phyloP scores from a whole-genome alignment of 2,329 filamentous ascomycete species.

The Diplodia intermedia region DNA sequence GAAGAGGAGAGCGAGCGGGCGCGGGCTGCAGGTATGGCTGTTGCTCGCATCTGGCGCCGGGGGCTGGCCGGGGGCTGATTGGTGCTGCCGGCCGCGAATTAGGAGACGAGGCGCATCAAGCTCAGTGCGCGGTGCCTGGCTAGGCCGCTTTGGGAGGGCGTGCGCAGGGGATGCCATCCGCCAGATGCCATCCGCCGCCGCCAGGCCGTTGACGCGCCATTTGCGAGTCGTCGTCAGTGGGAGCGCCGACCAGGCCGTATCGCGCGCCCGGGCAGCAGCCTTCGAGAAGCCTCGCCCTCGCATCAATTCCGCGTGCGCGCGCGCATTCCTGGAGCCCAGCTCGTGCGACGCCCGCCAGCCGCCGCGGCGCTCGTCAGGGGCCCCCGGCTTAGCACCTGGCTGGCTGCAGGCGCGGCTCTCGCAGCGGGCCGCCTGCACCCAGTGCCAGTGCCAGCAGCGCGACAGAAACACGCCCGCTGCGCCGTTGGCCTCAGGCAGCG shows the following conservation, averaged over 20 bases:
- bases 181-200: slow-evolving; percentile 4
- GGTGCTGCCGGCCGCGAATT: slow-evolving; percentile 15
- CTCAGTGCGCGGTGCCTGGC: slow-evolving; percentile 27
- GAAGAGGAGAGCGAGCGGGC: slow-evolving; percentile 27
- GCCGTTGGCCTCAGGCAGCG: slow-evolving; percentile 3
- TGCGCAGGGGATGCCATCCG: slow-evolving; percentile 15
- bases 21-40: slow-evolving; percentile 26
- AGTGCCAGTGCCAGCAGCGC: neutral
- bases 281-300: slow-evolving; percentile 28
- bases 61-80: slow-evolving; percentile 19
- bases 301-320: neutral
- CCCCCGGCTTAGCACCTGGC: neutral
- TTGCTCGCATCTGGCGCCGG: slow-evolving; percentile 26
- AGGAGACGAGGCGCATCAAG: slow-evolving; percentile 27
- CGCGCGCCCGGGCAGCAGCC: slow-evolving; percentile 5
- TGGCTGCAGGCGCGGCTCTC: neutral
- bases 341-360: neutral
- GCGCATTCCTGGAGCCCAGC: slow-evolving; percentile 3
- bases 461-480: too few species aligned
- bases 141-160: slow-evolving; percentile 11
- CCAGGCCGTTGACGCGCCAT: slow-evolving; percentile 23
- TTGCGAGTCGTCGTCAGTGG: slow-evolving; percentile 19
- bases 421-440: too few species aligned
- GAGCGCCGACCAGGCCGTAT: neutral
- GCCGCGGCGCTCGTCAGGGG: slow-evolving; percentile 1